Conservation (phyloP, 192 early-diverging fungal species). For the Diversispora epigaea region DNA sequence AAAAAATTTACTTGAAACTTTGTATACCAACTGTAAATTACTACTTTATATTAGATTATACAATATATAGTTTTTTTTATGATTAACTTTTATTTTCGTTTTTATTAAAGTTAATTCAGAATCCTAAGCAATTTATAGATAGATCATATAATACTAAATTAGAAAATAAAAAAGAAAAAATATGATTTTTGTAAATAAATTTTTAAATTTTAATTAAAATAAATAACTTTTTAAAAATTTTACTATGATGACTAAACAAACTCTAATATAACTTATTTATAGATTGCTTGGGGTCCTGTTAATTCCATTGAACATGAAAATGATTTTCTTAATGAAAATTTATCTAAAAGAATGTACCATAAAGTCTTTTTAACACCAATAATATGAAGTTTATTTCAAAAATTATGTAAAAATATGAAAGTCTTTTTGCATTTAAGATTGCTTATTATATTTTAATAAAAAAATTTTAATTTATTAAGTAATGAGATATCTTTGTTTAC, state of each 20-base stretch:
- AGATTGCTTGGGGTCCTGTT: too few species aligned
- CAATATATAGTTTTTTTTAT: constrained; percentile 27
- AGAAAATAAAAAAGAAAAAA: too few species aligned
- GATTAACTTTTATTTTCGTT: constrained; percentile 9
- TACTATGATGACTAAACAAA: too few species aligned
- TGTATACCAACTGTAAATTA: constrained; percentile 25
- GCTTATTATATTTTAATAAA: not conserved
- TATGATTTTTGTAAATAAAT: too few species aligned
- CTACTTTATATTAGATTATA: constrained; percentile 23
- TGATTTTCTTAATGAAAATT: constrained; percentile 25
- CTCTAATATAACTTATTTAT: too few species aligned
- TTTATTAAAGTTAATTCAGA: too few species aligned
- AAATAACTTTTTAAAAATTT: too few species aligned
- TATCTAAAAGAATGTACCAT: constrained; percentile 16
- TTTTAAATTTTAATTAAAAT: too few species aligned
- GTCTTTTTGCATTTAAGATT: not conserved
- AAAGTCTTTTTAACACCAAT: constrained; percentile 26
- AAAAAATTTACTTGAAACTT: constrained; percentile 23
- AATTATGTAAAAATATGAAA: not conserved
- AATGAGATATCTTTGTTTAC: constrained; percentile 7
- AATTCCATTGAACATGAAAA: constrained; percentile 19
- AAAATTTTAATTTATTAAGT: not conserved
- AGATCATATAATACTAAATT: too few species aligned
- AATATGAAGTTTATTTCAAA: constrained; percentile 23
- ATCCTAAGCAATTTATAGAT: too few species aligned